Evolutionary conservation across 108 stramenopile genomes (phyloP).

Genomic region (Phaeodactylum tricornutum): DNA sequence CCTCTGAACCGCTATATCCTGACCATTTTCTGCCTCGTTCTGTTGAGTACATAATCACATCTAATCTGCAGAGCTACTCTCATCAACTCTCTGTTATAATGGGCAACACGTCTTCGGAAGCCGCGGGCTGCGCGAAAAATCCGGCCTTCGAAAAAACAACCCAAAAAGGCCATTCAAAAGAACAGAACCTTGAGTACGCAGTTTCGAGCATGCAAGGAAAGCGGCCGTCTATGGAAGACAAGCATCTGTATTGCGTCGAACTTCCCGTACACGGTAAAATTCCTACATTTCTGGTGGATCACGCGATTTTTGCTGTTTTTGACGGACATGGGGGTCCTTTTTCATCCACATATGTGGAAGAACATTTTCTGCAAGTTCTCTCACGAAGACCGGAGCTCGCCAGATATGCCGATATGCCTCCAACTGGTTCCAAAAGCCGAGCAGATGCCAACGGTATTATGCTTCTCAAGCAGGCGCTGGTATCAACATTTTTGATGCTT

Average conservation of each 20-base stretch:
- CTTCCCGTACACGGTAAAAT: not conserved
- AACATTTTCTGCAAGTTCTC: constrained; percentile 50
- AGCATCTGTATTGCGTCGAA: constrained; percentile 25
- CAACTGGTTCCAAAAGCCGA: constrained; percentile 16
- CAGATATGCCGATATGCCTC: constrained; percentile 35
- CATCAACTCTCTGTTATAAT: no score
- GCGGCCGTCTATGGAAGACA: constrained; percentile 79
- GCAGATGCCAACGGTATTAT: constrained; percentile 42
- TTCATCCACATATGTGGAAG: constrained; percentile 57
- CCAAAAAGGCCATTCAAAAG: constrained; percentile 31
- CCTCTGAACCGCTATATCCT: no score
- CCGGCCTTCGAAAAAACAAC: constrained; percentile 53
- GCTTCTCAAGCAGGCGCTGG: constrained; percentile 21
- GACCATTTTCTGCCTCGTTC: no score
- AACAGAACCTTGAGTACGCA: constrained; percentile 18
- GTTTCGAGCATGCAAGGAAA: constrained; percentile 80
- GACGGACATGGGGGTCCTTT: constrained; percentile 87
- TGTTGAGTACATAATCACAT: no score
- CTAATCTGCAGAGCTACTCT: no score
- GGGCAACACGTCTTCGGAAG: constrained; percentile 2
- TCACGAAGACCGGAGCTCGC: constrained; percentile 30
- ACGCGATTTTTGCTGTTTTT: constrained; percentile 76
- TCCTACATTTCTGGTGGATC: constrained; percentile 16
- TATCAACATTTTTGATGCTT: not conserved
- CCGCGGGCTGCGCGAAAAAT: not conserved